Evolutionary conservation across 306 rosid species (phyloP).

Genomic region (Mimosa pudica): DNA sequence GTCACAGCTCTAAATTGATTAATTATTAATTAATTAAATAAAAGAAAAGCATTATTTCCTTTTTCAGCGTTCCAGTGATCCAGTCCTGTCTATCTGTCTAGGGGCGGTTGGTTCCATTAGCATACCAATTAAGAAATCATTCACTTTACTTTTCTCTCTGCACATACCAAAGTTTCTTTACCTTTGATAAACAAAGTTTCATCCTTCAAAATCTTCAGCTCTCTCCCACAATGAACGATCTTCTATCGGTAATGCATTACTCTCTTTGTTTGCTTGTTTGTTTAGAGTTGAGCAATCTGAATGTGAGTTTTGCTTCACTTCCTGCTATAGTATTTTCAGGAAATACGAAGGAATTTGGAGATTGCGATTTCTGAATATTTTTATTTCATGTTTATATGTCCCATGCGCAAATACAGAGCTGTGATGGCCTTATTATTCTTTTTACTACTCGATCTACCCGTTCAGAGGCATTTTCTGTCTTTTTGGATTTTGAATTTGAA

Average conservation of each 20-base stretch:
- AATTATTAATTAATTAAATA: no score
- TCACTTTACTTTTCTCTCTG: neutral
- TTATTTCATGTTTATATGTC: slow-evolving; percentile 5
- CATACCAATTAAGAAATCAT: neutral
- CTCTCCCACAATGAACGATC: slow-evolving; percentile 81
- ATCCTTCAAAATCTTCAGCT: slow-evolving; percentile 31
- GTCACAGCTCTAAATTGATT: neutral
- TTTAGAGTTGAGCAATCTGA: slow-evolving; percentile 19
- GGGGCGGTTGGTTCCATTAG: slow-evolving; percentile 18
- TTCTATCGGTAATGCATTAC: slow-evolving; percentile 60
- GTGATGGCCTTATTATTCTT: slow-evolving; percentile 1
- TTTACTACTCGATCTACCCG: slow-evolving; percentile 7
- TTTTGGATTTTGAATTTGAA: neutral
- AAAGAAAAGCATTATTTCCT: no score
- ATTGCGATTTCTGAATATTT: slow-evolving; percentile 14
- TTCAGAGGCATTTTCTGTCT: neutral
- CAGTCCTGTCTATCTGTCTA: slow-evolving; percentile 10
- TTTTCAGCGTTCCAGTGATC: neutral
- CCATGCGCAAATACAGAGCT: neutral
- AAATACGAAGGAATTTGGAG: slow-evolving; percentile 18
- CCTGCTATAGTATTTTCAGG: neutral
- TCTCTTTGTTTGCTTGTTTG: slow-evolving; percentile 15
- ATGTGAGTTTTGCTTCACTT: slow-evolving; percentile 21
- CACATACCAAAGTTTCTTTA: slow-evolving; percentile 30
- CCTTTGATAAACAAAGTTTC: neutral